Evolutionary conservation across 139 green algal species (phyloP), one percentile per base, ranked within the genome.

Genomic region (Chlamydomonas incerta): DNA sequence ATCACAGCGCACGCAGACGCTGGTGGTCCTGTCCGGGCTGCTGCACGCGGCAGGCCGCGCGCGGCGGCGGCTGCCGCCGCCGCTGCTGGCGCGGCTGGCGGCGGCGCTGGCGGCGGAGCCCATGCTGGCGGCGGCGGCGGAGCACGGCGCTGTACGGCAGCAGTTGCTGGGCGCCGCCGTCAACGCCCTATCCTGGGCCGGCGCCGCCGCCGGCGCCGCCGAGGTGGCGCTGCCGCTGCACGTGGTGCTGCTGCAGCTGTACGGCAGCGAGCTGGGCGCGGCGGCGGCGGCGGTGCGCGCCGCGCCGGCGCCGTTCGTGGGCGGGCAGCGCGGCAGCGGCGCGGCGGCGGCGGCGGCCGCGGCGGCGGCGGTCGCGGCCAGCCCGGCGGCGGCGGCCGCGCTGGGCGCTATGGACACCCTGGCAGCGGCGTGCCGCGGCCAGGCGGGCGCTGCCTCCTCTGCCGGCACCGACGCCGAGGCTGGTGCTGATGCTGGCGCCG

Each of bases 1-100:
- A 2, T 79, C 87, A 6, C 88, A 93, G 70, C 89, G 86, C 31
- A 92, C 93, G 23, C 93, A 93, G 52, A 87, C 89, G 2, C 90
- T 97, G n/a, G 92, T 95, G 31, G 88, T 96, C 28, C 80, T 95
- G 41, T 90, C 93, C 2, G 91, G 88, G 15, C 72, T 96, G 73
- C 50, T 95, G 34, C 82, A 93, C 65, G 91, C 93, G 23, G 92
- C 92, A 2, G 88, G 79, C 17, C 58, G 35, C 34, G 83, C 88
- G 34, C 28, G 50, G 23, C 77, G 87, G 60, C 52, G 29, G 34
- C 58, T 91, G 37, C 76, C 87, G 67, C 35, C 69, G 57, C 2
- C 37, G 52, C 37, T 87, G 77, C 77, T 89, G 58, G 21, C 41
- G 28, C 31, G 73, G 58, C 73, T 94, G 24, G 88, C 86, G 5